Evolutionary conservation across 208 protist species (phyloP), one percentile per base, ranked within the genome.

Genomic region (Tetramitus jugosus): DNA sequence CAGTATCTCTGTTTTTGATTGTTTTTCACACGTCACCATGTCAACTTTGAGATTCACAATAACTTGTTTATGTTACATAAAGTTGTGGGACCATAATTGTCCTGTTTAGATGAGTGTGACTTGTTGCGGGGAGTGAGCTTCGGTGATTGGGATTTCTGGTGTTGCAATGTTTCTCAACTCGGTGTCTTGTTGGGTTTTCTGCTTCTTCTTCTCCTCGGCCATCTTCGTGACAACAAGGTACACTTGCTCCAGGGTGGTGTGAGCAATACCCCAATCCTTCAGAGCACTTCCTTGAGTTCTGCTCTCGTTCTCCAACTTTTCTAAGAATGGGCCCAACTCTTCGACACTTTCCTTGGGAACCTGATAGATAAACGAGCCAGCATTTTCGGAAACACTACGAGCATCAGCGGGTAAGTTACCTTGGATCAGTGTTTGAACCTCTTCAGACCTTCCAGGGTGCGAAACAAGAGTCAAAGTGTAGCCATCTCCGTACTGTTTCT

Each of bases 171-270:
- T n/a, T n/a, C n/a, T n/a, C n/a, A n/a, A n/a, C n/a, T n/a, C n/a
- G n/a, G n/a, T n/a, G n/a, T n/a, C n/a, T n/a, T n/a, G n/a, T n/a
- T n/a, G n/a, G n/a, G n/a, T n/a, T n/a, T n/a, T n/a, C n/a, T n/a
- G n/a, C n/a, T n/a, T n/a, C n/a, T n/a, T n/a, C n/a, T n/a, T n/a
- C n/a, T n/a, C n/a, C n/a, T n/a, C n/a, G n/a, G 60, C 7, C 60
- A 40, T 65, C 17, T 42, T 29, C n/a, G 40, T 77, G 33, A 53
- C 74, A 40, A 61, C 29, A 1, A 77, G 20, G 17, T 67, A 79
- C 0, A 79, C 76, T 33, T 79, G 61, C 46, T 79, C 76, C 33
- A 79, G 53, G 17, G 56, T 79, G 4, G 76, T 79, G 4, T 79
- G 60, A 49, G 61, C 8, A 6, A 79, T 45, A 26, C 61, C 56